phyloP scores from a whole-genome alignment of 139 green algal genomes.

The Picochlorum sp. region DNA sequence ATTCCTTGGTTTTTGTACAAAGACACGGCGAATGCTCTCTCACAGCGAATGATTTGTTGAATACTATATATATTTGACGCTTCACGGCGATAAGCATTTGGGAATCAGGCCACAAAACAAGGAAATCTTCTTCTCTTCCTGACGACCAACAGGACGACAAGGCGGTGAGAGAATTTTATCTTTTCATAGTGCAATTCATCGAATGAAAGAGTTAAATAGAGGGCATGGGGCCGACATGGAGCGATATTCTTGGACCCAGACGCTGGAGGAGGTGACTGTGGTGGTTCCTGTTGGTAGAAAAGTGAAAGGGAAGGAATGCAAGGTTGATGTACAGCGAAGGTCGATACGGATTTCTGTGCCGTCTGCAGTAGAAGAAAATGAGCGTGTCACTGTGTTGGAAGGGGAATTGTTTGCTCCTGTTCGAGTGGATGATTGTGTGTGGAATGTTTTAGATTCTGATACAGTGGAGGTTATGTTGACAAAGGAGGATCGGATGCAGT shows the following conservation, averaged over 20 bases:
- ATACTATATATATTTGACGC: too few species aligned
- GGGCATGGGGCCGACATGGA: slow-evolving; percentile 78
- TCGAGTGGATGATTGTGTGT: slow-evolving; percentile 82
- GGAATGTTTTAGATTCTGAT: slow-evolving; percentile 62
- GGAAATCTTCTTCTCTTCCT: too few species aligned
- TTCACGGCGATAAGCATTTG: too few species aligned
- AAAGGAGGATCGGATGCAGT: slow-evolving; percentile 88
- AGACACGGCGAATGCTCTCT: too few species aligned
- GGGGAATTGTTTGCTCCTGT: slow-evolving; percentile 70
- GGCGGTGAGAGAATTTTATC: neutral
- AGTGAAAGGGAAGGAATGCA: slow-evolving; percentile 49
- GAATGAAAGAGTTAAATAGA: slow-evolving; percentile 36
- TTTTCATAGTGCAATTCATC: neutral
- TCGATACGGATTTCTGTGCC: slow-evolving; percentile 45
- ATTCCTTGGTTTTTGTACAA: too few species aligned
- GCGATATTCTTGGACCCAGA: slow-evolving; percentile 89
- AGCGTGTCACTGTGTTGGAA: slow-evolving; percentile 34
- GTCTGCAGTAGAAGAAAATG: slow-evolving; percentile 3
- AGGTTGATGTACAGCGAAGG: slow-evolving; percentile 55
- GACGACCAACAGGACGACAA: too few species aligned
- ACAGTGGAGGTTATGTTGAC: slow-evolving; percentile 71
- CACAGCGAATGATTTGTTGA: too few species aligned
- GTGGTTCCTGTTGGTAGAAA: slow-evolving; percentile 65
- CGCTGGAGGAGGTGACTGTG: slow-evolving; percentile 75
- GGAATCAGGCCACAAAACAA: too few species aligned